Conservation (phyloP, 169 alveolate genomes). For the Eimeria necatrix region DNA sequence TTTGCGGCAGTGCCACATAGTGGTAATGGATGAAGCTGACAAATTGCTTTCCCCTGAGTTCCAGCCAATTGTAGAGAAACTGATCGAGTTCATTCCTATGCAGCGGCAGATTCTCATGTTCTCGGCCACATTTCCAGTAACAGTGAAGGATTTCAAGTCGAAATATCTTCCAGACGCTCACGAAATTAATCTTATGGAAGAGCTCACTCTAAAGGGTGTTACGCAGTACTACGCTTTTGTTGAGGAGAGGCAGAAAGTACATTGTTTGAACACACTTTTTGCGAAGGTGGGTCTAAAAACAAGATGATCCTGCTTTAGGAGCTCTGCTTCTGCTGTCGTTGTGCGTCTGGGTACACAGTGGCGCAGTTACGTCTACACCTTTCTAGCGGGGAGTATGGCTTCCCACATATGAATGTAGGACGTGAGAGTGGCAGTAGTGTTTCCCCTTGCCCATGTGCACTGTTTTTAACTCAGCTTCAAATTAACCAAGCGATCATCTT, state of each 20-base stretch:
- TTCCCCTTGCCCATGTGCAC: neutral
- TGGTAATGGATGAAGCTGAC: conserved; percentile 99
- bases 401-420: too few relatives aligned
- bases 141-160: conserved; percentile 97
- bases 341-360: too few relatives aligned
- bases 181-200: conserved; percentile 99
- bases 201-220: conserved; percentile 98
- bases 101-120: conserved; percentile 96
- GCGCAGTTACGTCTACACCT: too few relatives aligned
- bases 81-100: conserved; percentile 95
- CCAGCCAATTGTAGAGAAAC: conserved; percentile 97
- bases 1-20: conserved; percentile 92
- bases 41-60: conserved; percentile 98
- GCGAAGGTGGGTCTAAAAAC: conserved; percentile 87
- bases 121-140: conserved; percentile 99
- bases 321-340: too few relatives aligned
- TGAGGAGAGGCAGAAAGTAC: conserved; percentile 99
- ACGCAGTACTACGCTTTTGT: conserved; percentile 99
- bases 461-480: conserved; percentile 89
- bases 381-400: too few relatives aligned
- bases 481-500: conserved; percentile 98
- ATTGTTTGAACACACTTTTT: conserved; percentile 98
- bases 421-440: too few relatives aligned
- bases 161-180: conserved; percentile 97
- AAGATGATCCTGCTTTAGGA: too few relatives aligned